Evolutionary conservation across 2,329 filamentous ascomycete species (phyloP), one percentile per base, ranked within the genome.

Genomic region (Xylaria sp.): DNA sequence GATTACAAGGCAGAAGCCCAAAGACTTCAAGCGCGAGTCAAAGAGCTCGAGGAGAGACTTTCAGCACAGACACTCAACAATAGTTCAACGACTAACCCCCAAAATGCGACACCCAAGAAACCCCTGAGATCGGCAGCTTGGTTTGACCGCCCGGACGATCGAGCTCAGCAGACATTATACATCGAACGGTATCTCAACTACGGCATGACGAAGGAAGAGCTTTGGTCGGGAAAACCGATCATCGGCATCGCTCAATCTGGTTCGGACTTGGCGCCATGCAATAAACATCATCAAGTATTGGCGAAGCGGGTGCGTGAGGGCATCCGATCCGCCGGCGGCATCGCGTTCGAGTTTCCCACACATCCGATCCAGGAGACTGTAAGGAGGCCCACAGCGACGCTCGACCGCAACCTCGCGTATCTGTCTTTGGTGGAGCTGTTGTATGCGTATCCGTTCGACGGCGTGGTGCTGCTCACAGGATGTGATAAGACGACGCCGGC

Each of bases 401-500:
- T 86, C 53, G 84, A 86, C 74, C 79, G 84, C 9, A 86, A 86
- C 69, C 74, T 86, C 61, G 79, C 82, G 1, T 85, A 85, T 74
- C 74, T 86, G 28, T 77, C 80, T 11, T 76, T 86, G 36, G 83
- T 85, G 20, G 84, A 86, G 74, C 74, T 86, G 20, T 76, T 86
- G 46, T 79, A 81, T 65, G 82, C 80, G 0, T 85, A 86, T 75
- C 82, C 82, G 4, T 76, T 86, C 58, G 84, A 86, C 72, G 84
- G 84, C 26, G 81, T 86, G 26, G 84, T 86, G 17, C 75, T 86
- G 31, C 77, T 86, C 59, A 86, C 84, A 0, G 84, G 84, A 9
- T 86, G 84, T 75, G 84, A 86, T 70, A 86, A 86, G 79, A 86
- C 83, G 5, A 85, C 83, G 0, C 84, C 84, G 15, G 84, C 83